Evolutionary conservation across 768 basidiomycete species (phyloP).

Genomic region (Naematelia encephala): DNA sequence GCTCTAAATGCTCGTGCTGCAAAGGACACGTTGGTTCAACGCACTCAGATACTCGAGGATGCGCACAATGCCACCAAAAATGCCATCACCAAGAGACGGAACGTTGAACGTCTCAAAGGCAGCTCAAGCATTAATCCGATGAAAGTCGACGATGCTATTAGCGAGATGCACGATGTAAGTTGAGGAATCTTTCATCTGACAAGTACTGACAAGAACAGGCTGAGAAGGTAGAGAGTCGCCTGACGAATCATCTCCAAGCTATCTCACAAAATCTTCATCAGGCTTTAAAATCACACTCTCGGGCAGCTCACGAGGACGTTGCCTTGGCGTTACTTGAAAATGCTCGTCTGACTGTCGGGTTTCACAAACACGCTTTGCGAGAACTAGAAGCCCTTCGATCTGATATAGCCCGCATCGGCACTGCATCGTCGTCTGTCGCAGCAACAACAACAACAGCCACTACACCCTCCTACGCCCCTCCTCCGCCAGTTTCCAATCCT

Average conservation of each 20-base stretch:
- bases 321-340: slow-evolving; percentile 87
- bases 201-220: slow-evolving; percentile 59
- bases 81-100: slow-evolving; percentile 85
- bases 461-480: background rate
- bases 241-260: slow-evolving; percentile 80
- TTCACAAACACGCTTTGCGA: slow-evolving; percentile 79
- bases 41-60: slow-evolving; percentile 87
- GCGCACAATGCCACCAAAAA: slow-evolving; percentile 89
- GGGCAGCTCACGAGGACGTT: slow-evolving; percentile 84
- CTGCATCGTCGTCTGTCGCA: background rate
- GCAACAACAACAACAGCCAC: background rate
- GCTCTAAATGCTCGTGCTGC: slow-evolving; percentile 95
- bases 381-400: slow-evolving; percentile 80
- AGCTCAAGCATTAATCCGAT: slow-evolving; percentile 66
- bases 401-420: slow-evolving; percentile 59
- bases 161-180: slow-evolving; percentile 49
- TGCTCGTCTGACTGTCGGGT: slow-evolving; percentile 84
- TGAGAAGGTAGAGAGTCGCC: slow-evolving; percentile 77
- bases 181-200: background rate
- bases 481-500: background rate
- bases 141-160: slow-evolving; percentile 49
- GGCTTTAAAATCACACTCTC: slow-evolving; percentile 77
- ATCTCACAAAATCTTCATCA: slow-evolving; percentile 91
- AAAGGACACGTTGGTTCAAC: slow-evolving; percentile 78
- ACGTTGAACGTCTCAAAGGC: slow-evolving; percentile 60